Base-by-base conservation (phyloP, 257 asterid genomes). In the Ilex asprella region DNA sequence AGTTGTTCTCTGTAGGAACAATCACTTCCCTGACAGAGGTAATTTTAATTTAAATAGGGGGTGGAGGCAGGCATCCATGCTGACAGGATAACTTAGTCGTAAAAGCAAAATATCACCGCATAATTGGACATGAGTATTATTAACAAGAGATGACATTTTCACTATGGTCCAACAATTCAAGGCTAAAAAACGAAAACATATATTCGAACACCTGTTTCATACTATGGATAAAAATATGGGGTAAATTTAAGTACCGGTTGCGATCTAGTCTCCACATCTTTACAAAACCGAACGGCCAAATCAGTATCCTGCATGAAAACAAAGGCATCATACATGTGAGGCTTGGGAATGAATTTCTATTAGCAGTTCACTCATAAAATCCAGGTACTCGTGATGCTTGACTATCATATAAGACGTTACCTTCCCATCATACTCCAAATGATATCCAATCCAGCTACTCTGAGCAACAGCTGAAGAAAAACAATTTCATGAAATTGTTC, bases 251-350 rank as follows among this genome's bases (percentile, higher is more conserved):
- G 15, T 83, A 86, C 98, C 88, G 54, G 52, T 55, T 76, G 81
- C 12, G 98, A 77, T 80, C 98, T 82, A 56, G 89, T 70, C 81
- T 92, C 95, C 8, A 92, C 87, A 79, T 92, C 97, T 72, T 88
- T 92, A 75, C 98, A 92, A 70, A 92, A 86, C 67, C 97, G 81
- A 29, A 92, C 71, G 30, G 82, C 97, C 80, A 86, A 69, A 78
- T 88, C 95, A 68, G 83, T 62, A 51, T 76, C 88, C 97, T 92
- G 84, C 79, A 73, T 27, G 58, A 27, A 21, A 21, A 68, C 60
- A 69, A 57, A 59, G 66, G 63, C 29, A 66, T 56, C 57, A 35
- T 14, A 65, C 41, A 35, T 35, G 41, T 4, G 41, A 2, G 8
- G 41, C 5, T 35, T 35, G 41, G 41, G 2, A 35, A 35, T 35